Evolutionary conservation across 305 asterid genomes (phyloP).

Genomic region (Solanum aculeatissimum): DNA sequence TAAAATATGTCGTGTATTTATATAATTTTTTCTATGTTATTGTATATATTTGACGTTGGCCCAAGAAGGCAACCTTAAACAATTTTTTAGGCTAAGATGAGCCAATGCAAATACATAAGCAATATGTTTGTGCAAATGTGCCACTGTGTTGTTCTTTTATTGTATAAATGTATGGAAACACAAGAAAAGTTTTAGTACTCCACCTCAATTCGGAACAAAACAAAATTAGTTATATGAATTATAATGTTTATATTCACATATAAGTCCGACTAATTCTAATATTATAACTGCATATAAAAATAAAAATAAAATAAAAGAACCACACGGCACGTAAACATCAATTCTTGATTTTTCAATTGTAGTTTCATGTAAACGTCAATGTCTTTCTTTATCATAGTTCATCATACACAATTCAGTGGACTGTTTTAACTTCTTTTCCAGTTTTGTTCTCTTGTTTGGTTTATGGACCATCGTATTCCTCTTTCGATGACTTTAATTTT

Average conservation of each 20-base stretch:
- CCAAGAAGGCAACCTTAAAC: not conserved
- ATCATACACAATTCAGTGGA: not conserved
- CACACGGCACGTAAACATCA: not conserved
- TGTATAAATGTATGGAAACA: not conserved
- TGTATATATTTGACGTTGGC: too few species aligned
- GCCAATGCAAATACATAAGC: not conserved
- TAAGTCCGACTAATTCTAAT: not conserved
- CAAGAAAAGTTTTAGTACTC: not conserved
- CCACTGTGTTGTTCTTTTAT: not conserved
- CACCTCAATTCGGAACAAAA: not conserved
- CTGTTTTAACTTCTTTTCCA: not conserved
- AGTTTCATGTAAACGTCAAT: not conserved
- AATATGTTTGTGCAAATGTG: not conserved
- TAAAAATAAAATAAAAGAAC: not conserved
- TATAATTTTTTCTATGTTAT: too few species aligned
- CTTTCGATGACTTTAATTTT: not conserved
- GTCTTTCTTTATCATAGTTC: not conserved
- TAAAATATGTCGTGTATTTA: too few species aligned
- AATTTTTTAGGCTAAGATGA: not conserved
- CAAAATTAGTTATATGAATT: not conserved
- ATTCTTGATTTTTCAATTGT: not conserved
- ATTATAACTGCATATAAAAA: not conserved
- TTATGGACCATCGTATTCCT: not conserved
- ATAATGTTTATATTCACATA: not conserved
- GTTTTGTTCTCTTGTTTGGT: not conserved